Percentiles rank a stretch among this genome's conserved stretches.
These are phyloP conservation scores for Evansstolkia leycettana DNA, from an alignment of 495 filamentous ascomycete genomes.

Conservation along the genomic window DNA sequence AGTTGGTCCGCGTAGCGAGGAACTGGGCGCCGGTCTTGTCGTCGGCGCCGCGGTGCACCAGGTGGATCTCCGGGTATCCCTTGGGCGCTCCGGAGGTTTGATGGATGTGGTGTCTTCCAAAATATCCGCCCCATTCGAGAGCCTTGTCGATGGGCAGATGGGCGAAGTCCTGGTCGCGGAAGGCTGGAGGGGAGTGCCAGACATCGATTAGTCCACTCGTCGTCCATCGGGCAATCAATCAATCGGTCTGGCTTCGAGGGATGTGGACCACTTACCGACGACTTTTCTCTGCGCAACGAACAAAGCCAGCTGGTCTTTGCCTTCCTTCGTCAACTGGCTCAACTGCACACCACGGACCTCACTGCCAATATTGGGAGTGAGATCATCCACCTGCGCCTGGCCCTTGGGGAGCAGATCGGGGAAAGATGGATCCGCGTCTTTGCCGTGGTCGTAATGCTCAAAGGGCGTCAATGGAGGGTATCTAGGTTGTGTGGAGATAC, in stretches of 20 bases:
- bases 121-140: conserved; percentile 45
- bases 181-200: conserved; percentile 29
- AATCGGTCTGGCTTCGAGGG: not conserved
- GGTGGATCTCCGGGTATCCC: conserved; percentile 47
- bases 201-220: not conserved
- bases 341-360: conserved; percentile 44
- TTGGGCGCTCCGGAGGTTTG: conserved; percentile 48
- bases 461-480: conserved; percentile 32
- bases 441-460: conserved; percentile 36
- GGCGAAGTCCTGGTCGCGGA: conserved; percentile 50
- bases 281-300: conserved; percentile 47
- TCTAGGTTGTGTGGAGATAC: conserved; percentile 9
- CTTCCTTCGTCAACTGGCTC: conserved; percentile 37
- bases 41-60: conserved; percentile 45
- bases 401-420: conserved; percentile 36
- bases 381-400: conserved; percentile 26
- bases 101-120: conserved; percentile 51
- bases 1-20: conserved; percentile 41
- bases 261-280: conserved; percentile 37
- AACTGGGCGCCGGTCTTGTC: conserved; percentile 36
- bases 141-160: conserved; percentile 43
- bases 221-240: not conserved
- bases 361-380: conserved; percentile 44
- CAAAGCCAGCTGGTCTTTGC: conserved; percentile 45
- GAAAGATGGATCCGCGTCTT: conserved; percentile 39